Evolutionary conservation across 2,329 filamentous ascomycete species (phyloP), one percentile per base, ranked within the genome.

Genomic region (Ascosphaera aggregata): DNA sequence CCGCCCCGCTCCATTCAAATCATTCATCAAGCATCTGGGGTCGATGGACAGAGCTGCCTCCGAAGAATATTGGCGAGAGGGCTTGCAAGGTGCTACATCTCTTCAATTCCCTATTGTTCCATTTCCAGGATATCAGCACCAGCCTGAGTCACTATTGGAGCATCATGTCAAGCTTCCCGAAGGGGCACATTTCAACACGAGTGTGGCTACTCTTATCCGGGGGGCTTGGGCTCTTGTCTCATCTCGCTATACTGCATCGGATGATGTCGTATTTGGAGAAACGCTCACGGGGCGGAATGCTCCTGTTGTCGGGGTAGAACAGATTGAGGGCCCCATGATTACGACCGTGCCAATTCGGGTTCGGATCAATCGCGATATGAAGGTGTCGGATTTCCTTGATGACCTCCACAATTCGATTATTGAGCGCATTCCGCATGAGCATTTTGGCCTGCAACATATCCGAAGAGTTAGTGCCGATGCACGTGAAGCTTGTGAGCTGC

Each of bases 371-470:
- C 45, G 49, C 13, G 38, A 47, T 38, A 46, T 54, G 36, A 52
- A 51, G 19, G 53, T 55, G 2, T 49, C 53, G 1, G 61, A 67
- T 22, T 73, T 64, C 43, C 54, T 76, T 3, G 60, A 64, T 36
- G 51, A 56, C 2, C 60, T 76, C 3, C 70, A 74, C 27, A 54
- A 65, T 16, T 60, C 43, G 18, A 35, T 62, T 0, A 56, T 69
- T 0, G 53, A 59, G 9, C 61, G 66, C 37, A 73, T 74, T 3
- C 65, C 69, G 0, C 65, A 73, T 46, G 69, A 77, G 53, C 71
- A 77, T 48, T 60, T 67, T 9, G 60, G 60, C 7, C 37, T 63
- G 18, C 60, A 61, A 38, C 54, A 62, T 40, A 63, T 63, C 42
- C 64, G 69, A 17, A 57, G 59, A 15, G 49, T 71, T 15, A 67